Base-by-base conservation (phyloP, 805 yeast species). In the Myxozyma nipponensis region DNA sequence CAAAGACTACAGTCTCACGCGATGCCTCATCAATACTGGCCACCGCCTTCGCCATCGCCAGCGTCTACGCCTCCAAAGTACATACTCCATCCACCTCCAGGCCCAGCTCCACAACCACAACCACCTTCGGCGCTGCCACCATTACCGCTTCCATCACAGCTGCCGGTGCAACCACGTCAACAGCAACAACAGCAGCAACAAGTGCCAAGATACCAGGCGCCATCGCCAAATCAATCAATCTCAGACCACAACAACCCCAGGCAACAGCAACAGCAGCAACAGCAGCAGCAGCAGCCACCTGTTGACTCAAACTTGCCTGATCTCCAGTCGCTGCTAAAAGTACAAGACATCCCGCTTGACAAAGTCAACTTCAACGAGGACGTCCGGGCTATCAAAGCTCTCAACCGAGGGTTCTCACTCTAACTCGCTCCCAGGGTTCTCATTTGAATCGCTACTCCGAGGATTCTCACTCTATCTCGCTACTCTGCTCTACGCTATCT, bases 331-430 rank as follows among this genome's bases (percentile, higher is more conserved):
- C 22, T 10, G 13, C 38, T 43, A 35, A 42, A 41, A 22, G 59
- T 57, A 6, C 56, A 55, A 43, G 66, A 63, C 21, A 58, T 61
- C 34, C 65, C 63, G 9, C 43, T 53, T 17, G 65, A 62, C 9
- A 59, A 60, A 47, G 56, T 61, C 4, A 42, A 57, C 15, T 64
- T 63, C 58, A 62, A 64, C 21, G 69, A 65, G 45, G 69, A 65
- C 41, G 56, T 52, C 10, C 47, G 68, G 5, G 67, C 67, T n/a
- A 57, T 65, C 32, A 57, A 63, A 39, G 66, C 35, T 23, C 47
- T 66, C 39, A 66, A 64, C 42, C 30, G 21, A 6, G 21, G 44
- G 13, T 40, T 18, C 22, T 13, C 32, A 28, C 7, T 28, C 13
- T 28, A 28, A 28, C 32, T n/a, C n/a, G n/a, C n/a, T n/a, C n/a